Evolutionary conservation across 2,329 filamentous ascomycete species (phyloP).

Genomic region (Xylaria arbuscula): DNA sequence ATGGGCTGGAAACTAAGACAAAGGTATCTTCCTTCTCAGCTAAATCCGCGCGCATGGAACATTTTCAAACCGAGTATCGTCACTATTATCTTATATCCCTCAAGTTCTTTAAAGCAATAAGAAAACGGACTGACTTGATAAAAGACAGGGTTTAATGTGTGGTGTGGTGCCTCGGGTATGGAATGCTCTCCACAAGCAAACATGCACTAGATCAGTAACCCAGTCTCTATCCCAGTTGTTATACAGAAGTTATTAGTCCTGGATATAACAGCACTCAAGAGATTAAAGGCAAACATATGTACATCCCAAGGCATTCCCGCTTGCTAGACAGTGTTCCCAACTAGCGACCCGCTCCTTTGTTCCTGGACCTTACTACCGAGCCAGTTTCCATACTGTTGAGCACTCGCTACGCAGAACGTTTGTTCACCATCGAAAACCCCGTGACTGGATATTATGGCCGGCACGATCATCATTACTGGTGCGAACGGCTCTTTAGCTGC

Average conservation of each 20-base stretch:
- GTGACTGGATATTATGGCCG: constrained; percentile 41
- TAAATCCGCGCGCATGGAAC: not conserved
- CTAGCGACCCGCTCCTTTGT: not conserved
- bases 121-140: not conserved
- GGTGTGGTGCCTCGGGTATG: not conserved
- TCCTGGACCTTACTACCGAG: not conserved
- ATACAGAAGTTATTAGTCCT: not conserved
- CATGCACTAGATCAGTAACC: not conserved
- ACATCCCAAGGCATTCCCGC: not conserved
- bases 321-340: not conserved
- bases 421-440: not conserved
- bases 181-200: not conserved
- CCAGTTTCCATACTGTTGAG: not conserved
- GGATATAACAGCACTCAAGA: not conserved
- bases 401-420: not conserved
- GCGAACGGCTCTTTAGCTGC: constrained; percentile 54
- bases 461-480: constrained; percentile 53
- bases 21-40: not conserved
- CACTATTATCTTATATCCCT: constrained; percentile 7
- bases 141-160: not conserved
- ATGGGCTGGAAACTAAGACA: not conserved
- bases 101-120: not conserved
- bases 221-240: not conserved
- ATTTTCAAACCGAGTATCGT: not conserved
- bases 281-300: not conserved